A percentile compares a stretch with the other conserved stretches of the same genome.
phyloP scores from a whole-genome alignment of 306 rosid species.

The Coriaria nepalensis region DNA sequence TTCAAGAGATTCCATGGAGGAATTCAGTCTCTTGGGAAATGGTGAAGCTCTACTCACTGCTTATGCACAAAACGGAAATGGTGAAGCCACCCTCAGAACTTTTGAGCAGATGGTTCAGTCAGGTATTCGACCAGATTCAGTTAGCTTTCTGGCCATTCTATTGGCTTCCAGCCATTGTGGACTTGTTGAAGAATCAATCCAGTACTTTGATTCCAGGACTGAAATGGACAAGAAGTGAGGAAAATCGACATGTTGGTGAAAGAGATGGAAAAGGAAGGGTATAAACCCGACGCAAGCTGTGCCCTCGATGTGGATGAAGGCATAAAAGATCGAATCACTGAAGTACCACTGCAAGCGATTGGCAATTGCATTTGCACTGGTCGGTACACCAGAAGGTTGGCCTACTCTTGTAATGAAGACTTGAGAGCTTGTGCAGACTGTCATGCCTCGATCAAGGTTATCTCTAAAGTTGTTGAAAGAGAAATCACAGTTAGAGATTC shows the following conservation, averaged over 20 bases:
- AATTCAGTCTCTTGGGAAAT: conserved; percentile 75
- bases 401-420: conserved; percentile 75
- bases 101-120: conserved; percentile 61
- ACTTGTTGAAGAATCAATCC: conserved; percentile 63
- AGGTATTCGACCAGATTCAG: conserved; percentile 64
- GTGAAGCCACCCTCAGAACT: conserved; percentile 37
- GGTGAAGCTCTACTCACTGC: conserved; percentile 84
- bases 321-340: conserved; percentile 55
- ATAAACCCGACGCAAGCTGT: conserved; percentile 64
- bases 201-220: conserved; percentile 50
- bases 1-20: conserved; percentile 72
- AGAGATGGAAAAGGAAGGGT: conserved; percentile 62
- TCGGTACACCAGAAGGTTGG: conserved; percentile 55
- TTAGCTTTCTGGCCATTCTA: conserved; percentile 64
- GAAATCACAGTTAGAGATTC: conserved; percentile 70
- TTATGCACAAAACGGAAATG: conserved; percentile 71
- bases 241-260: conserved; percentile 46
- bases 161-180: conserved; percentile 89
- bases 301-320: conserved; percentile 61
- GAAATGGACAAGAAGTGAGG: conserved; percentile 26
- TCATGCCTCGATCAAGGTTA: conserved; percentile 58
- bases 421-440: conserved; percentile 73
- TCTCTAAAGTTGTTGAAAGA: conserved; percentile 41
- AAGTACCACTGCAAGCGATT: conserved; percentile 80
- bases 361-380: conserved; percentile 77